Evolutionary conservation across 257 asterid genomes (phyloP), one percentile per base, ranked within the genome.

Genomic region (Vinca minor): DNA sequence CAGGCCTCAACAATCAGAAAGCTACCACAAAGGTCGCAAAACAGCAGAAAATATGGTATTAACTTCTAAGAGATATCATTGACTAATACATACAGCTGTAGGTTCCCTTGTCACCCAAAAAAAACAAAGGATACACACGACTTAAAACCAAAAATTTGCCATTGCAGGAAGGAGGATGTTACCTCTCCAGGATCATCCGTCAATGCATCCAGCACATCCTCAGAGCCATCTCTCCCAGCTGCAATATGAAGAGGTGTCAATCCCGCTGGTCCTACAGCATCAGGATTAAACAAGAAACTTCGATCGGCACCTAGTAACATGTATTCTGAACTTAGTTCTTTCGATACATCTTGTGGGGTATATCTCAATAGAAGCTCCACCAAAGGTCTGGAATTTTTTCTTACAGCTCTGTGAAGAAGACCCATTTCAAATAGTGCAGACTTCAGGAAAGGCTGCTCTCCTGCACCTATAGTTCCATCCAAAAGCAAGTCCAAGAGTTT

Each of bases 161-260:
- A 62, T 5, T 44, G 2, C 10, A 29, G 10, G 55, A 71, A 26
- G 32, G 45, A 50, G 12, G 49, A 53, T 17, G 13, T 63, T 78
- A 85, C 96, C 91, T 75, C 78, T 66, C 86, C 77, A 10, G 91
- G 96, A 79, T 87, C 96, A 67, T 83, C 74, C 2, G 88, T 87
- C 76, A 87, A 63, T 41, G 88, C 94, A 61, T 85, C 91, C 58
- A 83, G 73, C 34, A 80, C 76, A 61, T 85, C 91, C 67, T 82
- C 94, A 44, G 88, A 81, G 56, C 91, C 87, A 69, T 86, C 93
- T 76, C 79, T 80, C 69, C 94, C 88, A 50, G 96, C 91, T 17
- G 94, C 96, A 59, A 85, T 79, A 76, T 87, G 96, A 76, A 87
- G 91, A 66, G 96, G 96, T 23, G 94, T 87, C 69, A 85, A 70